Base-by-base conservation (phyloP, 1,284 basidiomycete genomes). In the Cutaneotrichosporon sp. region DNA sequence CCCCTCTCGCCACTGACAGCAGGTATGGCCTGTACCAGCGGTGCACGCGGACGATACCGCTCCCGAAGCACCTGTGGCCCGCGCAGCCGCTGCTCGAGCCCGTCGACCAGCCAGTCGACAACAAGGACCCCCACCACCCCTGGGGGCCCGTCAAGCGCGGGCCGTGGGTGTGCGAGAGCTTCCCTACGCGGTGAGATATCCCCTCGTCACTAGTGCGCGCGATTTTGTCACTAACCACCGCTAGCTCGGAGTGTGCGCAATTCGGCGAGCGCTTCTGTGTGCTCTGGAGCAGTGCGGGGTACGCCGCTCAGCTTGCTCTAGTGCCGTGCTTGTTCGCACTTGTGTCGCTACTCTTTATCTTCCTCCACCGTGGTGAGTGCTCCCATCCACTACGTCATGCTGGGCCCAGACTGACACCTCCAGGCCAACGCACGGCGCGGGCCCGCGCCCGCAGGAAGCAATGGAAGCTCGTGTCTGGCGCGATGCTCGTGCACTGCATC, bases 21-120 rank as follows among this genome's bases (percentile, higher is more conserved):
- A 80, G 79, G 65, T 80, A 80, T 56, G 79, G 79, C 20, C 68
- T 80, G 13, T 80, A 77, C 54, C 66, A 70, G 54, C 76, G 78
- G 59, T 79, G 77, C 60, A 74, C 75, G 2, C 71, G 76, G 2
- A 65, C 71, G 10, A 55, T 67, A 3, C 54, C 70, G 7, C 65
- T 71, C 18, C 42, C 67, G 0, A 57, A 65, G 3, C 69, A 76
- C 46, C 66, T 77, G 8, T 53, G 42, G 22, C 70, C 71, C 8
- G 72, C 77, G 13, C 13, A 24, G 16, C 77, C 75, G 3, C 65
- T 75, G 18, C 56, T 56, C 2, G 22, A n/a, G 9, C 54, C 62
- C 4, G 13, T 24, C 20, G 50, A 24, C 16, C 43, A 46, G 36
- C 29, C 51, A 33, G 11, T 24, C 11, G 49, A 14, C 36, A 38